Base-by-base conservation (phyloP, 768 basidiomycete species). In the Botryobasidium botryosum region DNA sequence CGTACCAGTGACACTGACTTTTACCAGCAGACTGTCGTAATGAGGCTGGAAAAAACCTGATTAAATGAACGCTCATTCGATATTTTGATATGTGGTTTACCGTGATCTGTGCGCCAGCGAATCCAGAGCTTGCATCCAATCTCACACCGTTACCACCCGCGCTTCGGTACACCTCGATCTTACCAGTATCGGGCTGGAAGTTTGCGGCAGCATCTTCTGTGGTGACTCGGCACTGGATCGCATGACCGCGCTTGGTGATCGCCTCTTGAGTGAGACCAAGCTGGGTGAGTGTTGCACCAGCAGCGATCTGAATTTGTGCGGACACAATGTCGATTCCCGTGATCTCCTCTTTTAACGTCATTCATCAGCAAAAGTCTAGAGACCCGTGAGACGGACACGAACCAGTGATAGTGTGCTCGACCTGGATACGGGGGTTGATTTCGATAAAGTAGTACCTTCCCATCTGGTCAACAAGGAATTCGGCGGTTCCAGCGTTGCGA, bases 371-470 rank as follows among this genome's bases (percentile, higher is more conserved):
- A 40, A 33, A 44, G 25, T 28, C 20, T 25, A 31, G 35, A 32
- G 41, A 37, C 25, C 23, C 10, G 44, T 13, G 35, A 18, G 47
- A 37, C 23, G 13, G 36, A 33, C 24, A 15, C 45, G 18, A 52
- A 86, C 88, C 88, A 49, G 94, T 96, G 60, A 97, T 96, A 46
- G 94, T 97, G 64, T 97, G 94, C 60, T 97, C 94, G 64, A 99
- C 94, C 63, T 99, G 94, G 56, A 99, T 96, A 66, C 94, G 88
- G 25, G 94, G 90, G 63, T 96, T 96, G 55, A 99, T 96, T 64
- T 99, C 94, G 57, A 99, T 97, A 67, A 99, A 97, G 65, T 97
- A 97, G 63, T 94, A 88, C 54, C 90, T 72, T 55, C 86, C 88
- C 69, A 82, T 75, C 59, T 90, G 84, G 63, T 97, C 94, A 50